phyloP scores from a whole-genome alignment of 1,284 basidiomycete genomes.

The Sutorius eximius region DNA sequence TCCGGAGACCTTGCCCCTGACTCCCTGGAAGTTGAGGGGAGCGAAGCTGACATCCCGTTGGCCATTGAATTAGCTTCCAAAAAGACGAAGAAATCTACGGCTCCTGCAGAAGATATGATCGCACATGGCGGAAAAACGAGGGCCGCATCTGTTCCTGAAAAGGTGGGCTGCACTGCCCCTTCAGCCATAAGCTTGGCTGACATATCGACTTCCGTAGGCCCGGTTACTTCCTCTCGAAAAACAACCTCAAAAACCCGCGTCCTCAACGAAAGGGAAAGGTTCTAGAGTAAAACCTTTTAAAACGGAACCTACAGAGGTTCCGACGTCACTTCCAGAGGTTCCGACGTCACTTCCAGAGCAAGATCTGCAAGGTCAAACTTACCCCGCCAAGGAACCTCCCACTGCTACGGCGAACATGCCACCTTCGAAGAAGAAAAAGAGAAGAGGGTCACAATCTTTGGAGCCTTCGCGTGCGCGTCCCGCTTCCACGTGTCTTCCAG shows the following conservation, averaged over 20 bases:
- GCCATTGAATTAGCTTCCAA: conserved; percentile 21
- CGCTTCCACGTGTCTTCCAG: conserved; percentile 1
- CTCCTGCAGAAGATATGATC: conserved; percentile 1
- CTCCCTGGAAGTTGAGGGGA: conserved; percentile 34
- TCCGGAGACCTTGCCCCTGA: conserved; percentile 34
- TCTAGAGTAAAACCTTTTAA: conserved; percentile 13
- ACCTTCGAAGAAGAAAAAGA: conserved; percentile 9
- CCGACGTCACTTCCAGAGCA: conserved; percentile 41
- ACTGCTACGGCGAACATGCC: not conserved
- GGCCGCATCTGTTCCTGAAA: conserved; percentile 6
- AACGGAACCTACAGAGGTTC: conserved; percentile 30
- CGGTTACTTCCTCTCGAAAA: conserved; percentile 4
- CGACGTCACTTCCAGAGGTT: conserved; percentile 39
- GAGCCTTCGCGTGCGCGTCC: conserved; percentile 3
- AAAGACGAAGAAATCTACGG: conserved; percentile 14
- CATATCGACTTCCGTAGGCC: not conserved
- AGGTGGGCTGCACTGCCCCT: conserved; percentile 17
- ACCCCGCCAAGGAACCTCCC: conserved; percentile 1
- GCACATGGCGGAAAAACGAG: conserved; percentile 7
- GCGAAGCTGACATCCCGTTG: conserved; percentile 43
- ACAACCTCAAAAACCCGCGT: conserved; percentile 11
- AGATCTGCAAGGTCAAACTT: conserved; percentile 24
- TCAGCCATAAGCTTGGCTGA: conserved; percentile 6
- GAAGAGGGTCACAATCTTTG: not conserved
- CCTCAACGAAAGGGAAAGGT: conserved; percentile 11